Base-by-base conservation (phyloP, 306 rosid species). In the Calophaca sinica region DNA sequence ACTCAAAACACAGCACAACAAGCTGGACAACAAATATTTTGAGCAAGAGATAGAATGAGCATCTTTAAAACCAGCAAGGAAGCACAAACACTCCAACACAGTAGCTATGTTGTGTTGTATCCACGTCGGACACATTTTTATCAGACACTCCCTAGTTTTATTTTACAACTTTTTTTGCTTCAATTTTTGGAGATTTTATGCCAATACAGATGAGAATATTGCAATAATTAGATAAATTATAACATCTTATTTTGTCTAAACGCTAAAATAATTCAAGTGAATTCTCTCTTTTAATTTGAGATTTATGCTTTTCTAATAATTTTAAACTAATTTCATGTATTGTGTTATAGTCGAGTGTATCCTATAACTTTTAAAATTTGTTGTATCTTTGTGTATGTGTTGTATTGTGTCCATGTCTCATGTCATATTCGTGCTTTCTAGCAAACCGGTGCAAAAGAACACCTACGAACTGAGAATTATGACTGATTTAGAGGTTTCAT, bases 11-110 rank as follows among this genome's bases (percentile, higher is more conserved):
- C 44, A 20, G 45, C 48, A 48, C 9, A 54, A 15, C 36, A 44
- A 76, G 51, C 14, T 55, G 33, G 11, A 58, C 11, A 20, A 46
- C 8, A 32, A 48, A 57, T 9, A 55, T 10, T 8, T 32, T 57
- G 32, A 67, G 42, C 60, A 58, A 55, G 61, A 55, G n/a, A 54
- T 66, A 49, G 60, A 29, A 76, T 10, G 50, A 38, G 58, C 49
- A 67, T 42, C 50, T 35, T 68, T 77, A 5, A 20, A 13, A 42
- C 38, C 44, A 20, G 15, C 26, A 4, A 28, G 62, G 62, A 57
- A 57, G 62, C 33, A 57, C 13, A 9, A 9, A 57, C 36, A 57
- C 62, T 26, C 28, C 38, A 57, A 57, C 38, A 54, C 35, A 54
- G 35, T 5, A 28, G 61, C 29, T 12, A 20, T 54, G 61, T 26